Evolutionary conservation across 116 monocot species (phyloP), one percentile per base, ranked within the genome.

Genomic region (Dioscorea cayenensis): DNA sequence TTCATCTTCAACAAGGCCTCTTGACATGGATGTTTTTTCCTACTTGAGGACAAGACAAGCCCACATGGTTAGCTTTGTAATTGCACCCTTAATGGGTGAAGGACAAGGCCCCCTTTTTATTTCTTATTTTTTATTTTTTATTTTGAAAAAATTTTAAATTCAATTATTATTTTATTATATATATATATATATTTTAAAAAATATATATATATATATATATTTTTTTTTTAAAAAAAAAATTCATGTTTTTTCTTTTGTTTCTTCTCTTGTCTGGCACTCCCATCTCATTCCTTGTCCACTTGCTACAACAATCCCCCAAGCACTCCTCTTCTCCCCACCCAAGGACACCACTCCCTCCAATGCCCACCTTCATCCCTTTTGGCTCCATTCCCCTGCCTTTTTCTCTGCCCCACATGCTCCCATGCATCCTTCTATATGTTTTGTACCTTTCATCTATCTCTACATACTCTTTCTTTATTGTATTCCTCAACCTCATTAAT

Each of bases 11-110:
- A 35, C n/a, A 21, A 29, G 3, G 14, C 20, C 32, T 61, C 5
- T 49, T 21, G 48, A 68, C 14, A 68, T 68, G 49, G 67, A 68
- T 68, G 67, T 43, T 68, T 68, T 68, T 49, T 32, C 32, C 67
- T 48, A 68, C 67, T 68, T 49, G 43, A 48, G 49, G 49, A 68
- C 67, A 68, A 68, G 67, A 49, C 66, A 65, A 14, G 28, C 28
- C 28, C 67, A 68, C 67, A 68, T 68, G 67, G 67, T 66, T 66
- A 38, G 49, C 21, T 43, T 9, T 49, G 21, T 22, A 68, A 66
- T 27, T 25, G 27, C 66, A 66, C 32, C 20, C 37, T 36, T 36
- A 14, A 6, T 68, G 49, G 18, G 49, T n/a, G 20, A 17, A 68
- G 48, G 25, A 66, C 32, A 66, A 66, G 37, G 35, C 17, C 23